Conservation (phyloP, 257 asterid species). For the Eustoma russellianum region DNA sequence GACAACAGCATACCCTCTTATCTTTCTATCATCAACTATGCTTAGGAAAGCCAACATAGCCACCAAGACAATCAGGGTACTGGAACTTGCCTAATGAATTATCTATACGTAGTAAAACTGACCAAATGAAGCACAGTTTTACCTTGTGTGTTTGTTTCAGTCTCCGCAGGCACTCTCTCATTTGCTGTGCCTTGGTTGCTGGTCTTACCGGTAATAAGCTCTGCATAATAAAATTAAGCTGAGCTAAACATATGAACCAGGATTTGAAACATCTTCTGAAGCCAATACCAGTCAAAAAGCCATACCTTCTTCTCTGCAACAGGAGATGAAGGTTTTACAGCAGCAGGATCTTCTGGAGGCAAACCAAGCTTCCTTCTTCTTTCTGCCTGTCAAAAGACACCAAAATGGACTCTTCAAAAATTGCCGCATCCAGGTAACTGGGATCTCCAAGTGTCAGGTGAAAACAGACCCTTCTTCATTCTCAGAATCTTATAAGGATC, state of each 20-base stretch:
- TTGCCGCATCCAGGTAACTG: conserved; percentile 5
- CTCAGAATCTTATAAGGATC: no score
- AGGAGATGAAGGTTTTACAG: conserved; percentile 59
- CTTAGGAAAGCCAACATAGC: no score
- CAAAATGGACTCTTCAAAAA: not conserved
- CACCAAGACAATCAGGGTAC: not conserved
- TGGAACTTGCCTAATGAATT: not conserved
- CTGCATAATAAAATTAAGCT: conserved; percentile 27
- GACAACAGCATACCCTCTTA: no score
- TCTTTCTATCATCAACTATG: no score
- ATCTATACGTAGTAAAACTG: not conserved
- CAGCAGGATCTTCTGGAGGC: conserved; percentile 68
- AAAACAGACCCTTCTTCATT: no score
- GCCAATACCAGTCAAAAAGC: conserved; percentile 4
- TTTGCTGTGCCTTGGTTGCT: conserved; percentile 86
- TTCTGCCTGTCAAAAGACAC: conserved; percentile 63
- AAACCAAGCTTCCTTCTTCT: conserved; percentile 94
- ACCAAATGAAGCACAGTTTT: conserved; percentile 5
- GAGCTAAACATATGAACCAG: conserved; percentile 12
- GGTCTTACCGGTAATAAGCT: conserved; percentile 80
- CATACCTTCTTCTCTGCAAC: conserved; percentile 79
- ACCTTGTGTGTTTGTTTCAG: conserved; percentile 90
- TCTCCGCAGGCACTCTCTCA: conserved; percentile 90
- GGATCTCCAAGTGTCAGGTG: not conserved
- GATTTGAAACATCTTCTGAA: conserved; percentile 4